These are phyloP conservation scores for Leishmania arabica DNA, from an alignment of 208 protist genomes.

Conservation along the genomic window DNA sequence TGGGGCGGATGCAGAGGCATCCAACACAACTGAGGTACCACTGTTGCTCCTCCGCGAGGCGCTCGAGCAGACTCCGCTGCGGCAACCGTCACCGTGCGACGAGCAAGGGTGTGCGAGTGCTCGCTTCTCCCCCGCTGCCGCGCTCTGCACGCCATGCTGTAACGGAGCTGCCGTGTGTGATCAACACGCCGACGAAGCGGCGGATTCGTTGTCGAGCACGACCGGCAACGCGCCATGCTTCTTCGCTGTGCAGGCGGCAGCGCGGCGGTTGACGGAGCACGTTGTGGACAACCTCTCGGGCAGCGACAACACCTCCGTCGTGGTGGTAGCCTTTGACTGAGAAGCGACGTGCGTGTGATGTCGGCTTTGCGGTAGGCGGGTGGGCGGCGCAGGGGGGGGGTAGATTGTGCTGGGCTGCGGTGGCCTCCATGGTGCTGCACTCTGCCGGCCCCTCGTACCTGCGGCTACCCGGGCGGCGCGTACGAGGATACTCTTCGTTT, in stretches of 20 bases:
- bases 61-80: slow-evolving; percentile 3
- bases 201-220: neutral
- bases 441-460: too few relatives aligned
- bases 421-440: neutral
- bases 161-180: neutral
- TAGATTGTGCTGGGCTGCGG: neutral
- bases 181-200: neutral
- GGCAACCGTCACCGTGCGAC: neutral
- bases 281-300: slow-evolving; percentile 39
- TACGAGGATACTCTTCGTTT: neutral
- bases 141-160: slow-evolving; percentile 13
- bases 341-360: neutral
- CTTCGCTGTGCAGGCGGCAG: slow-evolving; percentile 25
- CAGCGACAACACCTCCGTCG: slow-evolving; percentile 58
- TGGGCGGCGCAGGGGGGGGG: neutral
- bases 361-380: neutral
- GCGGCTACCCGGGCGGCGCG: too few relatives aligned
- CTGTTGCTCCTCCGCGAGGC: neutral
- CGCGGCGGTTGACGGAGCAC: slow-evolving; percentile 40
- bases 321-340: slow-evolving; percentile 48
- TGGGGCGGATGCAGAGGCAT: neutral
- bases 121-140: neutral
- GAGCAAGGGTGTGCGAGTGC: neutral
- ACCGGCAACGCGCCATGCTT: neutral
- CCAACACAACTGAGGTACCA: neutral